Conservation (phyloP, 2,329 filamentous ascomycete species). For the Colletotrichum abscissum region DNA sequence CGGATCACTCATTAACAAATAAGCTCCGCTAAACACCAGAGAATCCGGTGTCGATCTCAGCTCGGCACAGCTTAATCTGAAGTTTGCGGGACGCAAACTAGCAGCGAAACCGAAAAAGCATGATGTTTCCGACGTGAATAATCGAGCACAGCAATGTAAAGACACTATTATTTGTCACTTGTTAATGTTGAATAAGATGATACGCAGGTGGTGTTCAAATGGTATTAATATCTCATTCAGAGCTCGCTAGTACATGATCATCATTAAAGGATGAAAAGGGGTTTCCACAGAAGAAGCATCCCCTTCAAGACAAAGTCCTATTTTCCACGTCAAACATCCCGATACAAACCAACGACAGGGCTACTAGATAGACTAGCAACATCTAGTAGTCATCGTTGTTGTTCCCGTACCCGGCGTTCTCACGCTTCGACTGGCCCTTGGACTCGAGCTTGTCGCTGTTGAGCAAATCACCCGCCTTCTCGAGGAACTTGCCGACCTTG, state of each 20-base stretch:
- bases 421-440: conserved; percentile 63
- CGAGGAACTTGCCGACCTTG: conserved; percentile 66
- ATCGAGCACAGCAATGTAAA: too few species aligned
- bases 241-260: neutral
- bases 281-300: neutral
- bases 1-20: too few species aligned
- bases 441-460: conserved; percentile 58
- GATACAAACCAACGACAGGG: neutral
- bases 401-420: conserved; percentile 48
- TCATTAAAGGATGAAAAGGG: neutral
- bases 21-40: too few species aligned
- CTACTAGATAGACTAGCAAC: neutral
- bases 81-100: too few species aligned
- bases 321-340: neutral
- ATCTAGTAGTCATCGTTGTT: conserved; percentile 22
- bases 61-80: neutral
- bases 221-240: neutral
- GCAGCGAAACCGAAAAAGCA: too few species aligned
- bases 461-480: conserved; percentile 65
- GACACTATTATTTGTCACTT: too few species aligned
- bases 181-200: too few species aligned
- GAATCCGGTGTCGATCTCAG: too few species aligned
- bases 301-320: neutral
- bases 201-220: neutral
- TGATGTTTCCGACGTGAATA: neutral